Evolutionary conservation across 2,329 filamentous ascomycete genomes (phyloP).

Genomic region (Cercospora sesami): DNA sequence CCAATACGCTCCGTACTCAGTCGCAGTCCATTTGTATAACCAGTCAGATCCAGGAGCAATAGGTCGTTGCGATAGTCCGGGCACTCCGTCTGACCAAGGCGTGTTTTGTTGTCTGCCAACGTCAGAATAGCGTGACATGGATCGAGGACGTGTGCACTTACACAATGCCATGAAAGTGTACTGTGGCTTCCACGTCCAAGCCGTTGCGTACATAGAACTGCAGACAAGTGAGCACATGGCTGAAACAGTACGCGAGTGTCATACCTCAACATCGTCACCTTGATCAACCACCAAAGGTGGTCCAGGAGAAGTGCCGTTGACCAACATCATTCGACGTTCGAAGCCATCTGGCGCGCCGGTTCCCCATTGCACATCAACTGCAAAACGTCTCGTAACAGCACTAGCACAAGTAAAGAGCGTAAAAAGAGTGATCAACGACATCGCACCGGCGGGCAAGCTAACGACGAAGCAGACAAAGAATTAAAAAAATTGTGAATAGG

Average conservation of each 20-base stretch:
- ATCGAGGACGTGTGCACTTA: not conserved
- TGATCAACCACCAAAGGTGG: constrained; percentile 21
- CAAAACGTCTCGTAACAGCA: constrained; percentile 16
- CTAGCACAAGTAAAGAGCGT: constrained; percentile 4
- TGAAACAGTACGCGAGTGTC: not conserved
- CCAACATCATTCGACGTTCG: constrained; percentile 18
- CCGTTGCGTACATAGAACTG: constrained; percentile 23
- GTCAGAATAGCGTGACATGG: not conserved
- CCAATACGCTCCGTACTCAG: constrained; percentile 22
- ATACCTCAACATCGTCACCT: constrained; percentile 23
- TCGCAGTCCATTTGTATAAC: constrained; percentile 24
- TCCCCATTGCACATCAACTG: constrained; percentile 17
- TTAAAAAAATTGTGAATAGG: not conserved
- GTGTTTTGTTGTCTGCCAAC: constrained; percentile 17
- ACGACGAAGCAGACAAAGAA: constrained; percentile 5
- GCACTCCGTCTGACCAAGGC: constrained; percentile 29
- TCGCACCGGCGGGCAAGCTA: constrained; percentile 3
- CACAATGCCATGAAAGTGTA: constrained; percentile 30
- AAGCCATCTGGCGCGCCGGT: constrained; percentile 23
- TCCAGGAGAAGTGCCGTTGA: constrained; percentile 24
- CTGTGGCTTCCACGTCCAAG: constrained; percentile 18
- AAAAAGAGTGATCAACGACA: constrained; percentile 15
- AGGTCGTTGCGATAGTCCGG: constrained; percentile 25
- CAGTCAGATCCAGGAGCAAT: constrained; percentile 25
- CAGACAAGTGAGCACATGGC: not conserved